A percentile compares a stretch with the other conserved stretches of the same genome.
Evolutionary conservation across 371 early-diverging fungal genomes (phyloP).

Genomic region (Blyttiomyces sp.): DNA sequence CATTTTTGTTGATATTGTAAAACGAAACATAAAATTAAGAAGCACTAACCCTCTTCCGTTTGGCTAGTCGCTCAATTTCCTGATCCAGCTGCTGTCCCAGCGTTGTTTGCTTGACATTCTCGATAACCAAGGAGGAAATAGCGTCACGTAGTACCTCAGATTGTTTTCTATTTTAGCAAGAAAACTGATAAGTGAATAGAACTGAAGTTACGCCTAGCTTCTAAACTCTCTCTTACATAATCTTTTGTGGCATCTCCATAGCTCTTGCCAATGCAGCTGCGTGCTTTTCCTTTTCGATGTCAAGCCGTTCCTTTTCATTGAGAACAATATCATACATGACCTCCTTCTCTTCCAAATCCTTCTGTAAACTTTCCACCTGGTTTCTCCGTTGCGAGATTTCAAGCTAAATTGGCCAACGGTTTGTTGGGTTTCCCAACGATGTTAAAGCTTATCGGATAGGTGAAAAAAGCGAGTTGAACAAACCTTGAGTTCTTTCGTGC

Average conservation of each 20-base stretch:
- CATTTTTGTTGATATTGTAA: neutral
- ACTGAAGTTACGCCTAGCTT: too few relatives aligned
- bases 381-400: slow-evolving; percentile 52
- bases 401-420: slow-evolving; percentile 21
- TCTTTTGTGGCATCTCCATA: slow-evolving; percentile 52
- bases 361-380: slow-evolving; percentile 56
- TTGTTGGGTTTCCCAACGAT: neutral
- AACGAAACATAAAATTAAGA: neutral
- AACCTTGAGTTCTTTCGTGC: slow-evolving; percentile 56
- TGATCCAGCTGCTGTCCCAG: slow-evolving; percentile 45
- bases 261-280: slow-evolving; percentile 42
- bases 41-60: slow-evolving; percentile 32
- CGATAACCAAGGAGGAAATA: slow-evolving; percentile 44
- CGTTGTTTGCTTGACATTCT: slow-evolving; percentile 50
- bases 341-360: slow-evolving; percentile 59
- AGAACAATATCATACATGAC: slow-evolving; percentile 37
- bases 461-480: neutral
- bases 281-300: slow-evolving; percentile 50
- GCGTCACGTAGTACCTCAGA: slow-evolving; percentile 52
- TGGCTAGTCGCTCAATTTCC: slow-evolving; percentile 47
- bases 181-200: slow-evolving; percentile 3
- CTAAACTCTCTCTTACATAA: slow-evolving; percentile 39
- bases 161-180: slow-evolving; percentile 40
- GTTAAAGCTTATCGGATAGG: slow-evolving; percentile 3
- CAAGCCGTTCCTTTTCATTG: slow-evolving; percentile 49